Conservation (phyloP, 805 yeast genomes). For the Candida glaebosa region DNA sequence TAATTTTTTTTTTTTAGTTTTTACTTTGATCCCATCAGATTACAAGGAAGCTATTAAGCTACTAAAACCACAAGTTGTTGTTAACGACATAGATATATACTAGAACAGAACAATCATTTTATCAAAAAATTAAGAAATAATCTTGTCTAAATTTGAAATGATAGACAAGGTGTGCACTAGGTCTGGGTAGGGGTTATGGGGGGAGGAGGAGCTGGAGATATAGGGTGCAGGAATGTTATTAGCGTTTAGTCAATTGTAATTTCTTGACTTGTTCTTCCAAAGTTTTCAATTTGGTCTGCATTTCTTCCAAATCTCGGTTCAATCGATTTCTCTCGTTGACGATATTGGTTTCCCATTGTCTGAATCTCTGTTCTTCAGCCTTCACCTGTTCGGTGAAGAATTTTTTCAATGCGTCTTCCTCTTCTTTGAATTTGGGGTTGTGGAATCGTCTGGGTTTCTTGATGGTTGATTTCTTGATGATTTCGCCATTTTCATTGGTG, state of each 20-base stretch:
- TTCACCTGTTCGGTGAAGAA: constrained; percentile 95
- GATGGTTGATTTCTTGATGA: constrained; percentile 22
- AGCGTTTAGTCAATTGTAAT: constrained; percentile 41
- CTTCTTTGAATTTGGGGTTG: constrained; percentile 94
- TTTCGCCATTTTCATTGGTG: constrained; percentile 28
- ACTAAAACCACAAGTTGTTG: too few species aligned
- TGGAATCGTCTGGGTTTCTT: constrained; percentile 55
- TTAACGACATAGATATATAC: too few species aligned
- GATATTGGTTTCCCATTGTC: constrained; percentile 98
- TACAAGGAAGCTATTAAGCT: too few species aligned
- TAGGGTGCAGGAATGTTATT: too few species aligned
- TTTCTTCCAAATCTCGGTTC: constrained; percentile 88
- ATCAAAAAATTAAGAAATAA: too few species aligned
- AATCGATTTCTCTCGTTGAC: constrained; percentile 92
- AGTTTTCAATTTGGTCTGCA: constrained; percentile 71
- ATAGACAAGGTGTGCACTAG: too few species aligned
- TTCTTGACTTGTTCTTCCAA: constrained; percentile 73
- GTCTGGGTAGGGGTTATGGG: too few species aligned
- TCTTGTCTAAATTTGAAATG: too few species aligned
- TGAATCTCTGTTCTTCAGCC: constrained; percentile 93
- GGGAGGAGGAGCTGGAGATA: too few species aligned
- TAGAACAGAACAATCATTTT: too few species aligned
- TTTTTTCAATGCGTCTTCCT: constrained; percentile 89
- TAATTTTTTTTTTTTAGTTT: too few species aligned
- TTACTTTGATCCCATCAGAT: too few species aligned